These are phyloP conservation scores for Tylopilus plumbeoviolaceoides DNA, from an alignment of 768 basidiomycete genomes.

Conservation along the genomic window DNA sequence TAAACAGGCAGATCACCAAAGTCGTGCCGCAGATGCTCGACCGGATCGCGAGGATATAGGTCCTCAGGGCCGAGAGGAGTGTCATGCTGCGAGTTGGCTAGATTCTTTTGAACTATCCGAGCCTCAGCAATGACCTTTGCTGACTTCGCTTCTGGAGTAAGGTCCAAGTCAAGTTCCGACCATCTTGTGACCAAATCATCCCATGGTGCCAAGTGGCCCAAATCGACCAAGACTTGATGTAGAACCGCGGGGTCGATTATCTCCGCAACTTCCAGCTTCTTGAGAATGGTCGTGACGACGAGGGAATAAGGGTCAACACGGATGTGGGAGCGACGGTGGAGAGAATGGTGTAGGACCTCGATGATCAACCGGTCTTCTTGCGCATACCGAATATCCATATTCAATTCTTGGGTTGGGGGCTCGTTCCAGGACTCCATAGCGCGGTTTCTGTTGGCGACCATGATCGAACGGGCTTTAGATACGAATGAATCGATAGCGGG, in stretches of 20 bases:
- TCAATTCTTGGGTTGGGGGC: slow-evolving; percentile 28
- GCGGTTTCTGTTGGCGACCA: slow-evolving; percentile 32
- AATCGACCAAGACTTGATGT: slow-evolving; percentile 52
- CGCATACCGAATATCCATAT: slow-evolving; percentile 38
- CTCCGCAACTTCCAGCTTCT: slow-evolving; percentile 43
- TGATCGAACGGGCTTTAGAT: slow-evolving; percentile 43
- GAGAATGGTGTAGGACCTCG: slow-evolving; percentile 51
- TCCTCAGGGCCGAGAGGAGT: slow-evolving; percentile 56
- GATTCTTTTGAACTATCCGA: slow-evolving; percentile 19
- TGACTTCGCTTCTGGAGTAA: slow-evolving; percentile 24
- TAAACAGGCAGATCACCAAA: slow-evolving; percentile 80
- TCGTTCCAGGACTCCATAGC: slow-evolving; percentile 28
- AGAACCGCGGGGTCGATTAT: slow-evolving; percentile 27
- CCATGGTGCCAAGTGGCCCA: slow-evolving; percentile 82
- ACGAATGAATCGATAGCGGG: slow-evolving; percentile 47
- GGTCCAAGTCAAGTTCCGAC: slow-evolving; percentile 31
- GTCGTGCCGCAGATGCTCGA: slow-evolving; percentile 76
- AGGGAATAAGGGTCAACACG: slow-evolving; percentile 64
- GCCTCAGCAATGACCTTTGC: slow-evolving; percentile 31
- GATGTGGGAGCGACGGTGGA: slow-evolving; percentile 42
- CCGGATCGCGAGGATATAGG: slow-evolving; percentile 57
- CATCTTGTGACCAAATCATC: slow-evolving; percentile 54
- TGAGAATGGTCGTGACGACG: slow-evolving; percentile 53
- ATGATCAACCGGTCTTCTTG: slow-evolving; percentile 54
- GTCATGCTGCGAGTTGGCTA: slow-evolving; percentile 18